Evolutionary conservation across 306 rosid genomes (phyloP).

Genomic region (Casuarina glauca): DNA sequence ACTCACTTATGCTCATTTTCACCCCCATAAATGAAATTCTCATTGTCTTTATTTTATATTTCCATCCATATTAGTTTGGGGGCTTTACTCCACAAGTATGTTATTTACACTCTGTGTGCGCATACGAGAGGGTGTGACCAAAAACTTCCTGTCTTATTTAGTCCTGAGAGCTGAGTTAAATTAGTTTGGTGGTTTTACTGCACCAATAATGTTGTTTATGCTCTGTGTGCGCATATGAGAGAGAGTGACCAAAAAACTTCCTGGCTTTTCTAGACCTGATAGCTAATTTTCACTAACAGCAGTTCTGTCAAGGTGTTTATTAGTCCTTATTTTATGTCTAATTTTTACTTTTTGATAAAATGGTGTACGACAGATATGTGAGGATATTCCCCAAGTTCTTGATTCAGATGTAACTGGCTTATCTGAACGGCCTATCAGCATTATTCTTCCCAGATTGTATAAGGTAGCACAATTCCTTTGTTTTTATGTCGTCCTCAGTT

Average conservation of each 20-base stretch:
- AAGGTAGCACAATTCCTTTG: constrained; percentile 46
- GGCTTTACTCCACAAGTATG: no score
- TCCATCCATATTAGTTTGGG: no score
- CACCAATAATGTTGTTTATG: not conserved
- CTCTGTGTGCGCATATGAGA: not conserved
- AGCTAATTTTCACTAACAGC: not conserved
- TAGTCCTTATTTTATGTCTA: not conserved
- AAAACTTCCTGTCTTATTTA: no score
- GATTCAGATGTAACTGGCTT: constrained; percentile 91
- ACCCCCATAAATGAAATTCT: not conserved
- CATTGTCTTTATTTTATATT: not conserved
- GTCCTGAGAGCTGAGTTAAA: no score
- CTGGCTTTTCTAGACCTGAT: not conserved
- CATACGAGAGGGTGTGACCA: no score
- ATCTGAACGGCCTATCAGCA: constrained; percentile 88
- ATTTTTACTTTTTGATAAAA: constrained; percentile 11
- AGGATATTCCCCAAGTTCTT: constrained; percentile 95
- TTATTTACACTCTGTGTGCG: no score
- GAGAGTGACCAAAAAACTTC: not conserved
- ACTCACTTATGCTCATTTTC: not conserved
- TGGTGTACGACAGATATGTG: constrained; percentile 67
- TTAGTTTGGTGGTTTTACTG: not conserved
- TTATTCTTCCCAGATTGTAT: constrained; percentile 84
- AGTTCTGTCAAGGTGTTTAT: not conserved
- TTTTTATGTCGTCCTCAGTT: not conserved